Evolutionary conservation across 2,329 filamentous ascomycete genomes (phyloP).

Genomic region (Fusarium ramigenum): DNA sequence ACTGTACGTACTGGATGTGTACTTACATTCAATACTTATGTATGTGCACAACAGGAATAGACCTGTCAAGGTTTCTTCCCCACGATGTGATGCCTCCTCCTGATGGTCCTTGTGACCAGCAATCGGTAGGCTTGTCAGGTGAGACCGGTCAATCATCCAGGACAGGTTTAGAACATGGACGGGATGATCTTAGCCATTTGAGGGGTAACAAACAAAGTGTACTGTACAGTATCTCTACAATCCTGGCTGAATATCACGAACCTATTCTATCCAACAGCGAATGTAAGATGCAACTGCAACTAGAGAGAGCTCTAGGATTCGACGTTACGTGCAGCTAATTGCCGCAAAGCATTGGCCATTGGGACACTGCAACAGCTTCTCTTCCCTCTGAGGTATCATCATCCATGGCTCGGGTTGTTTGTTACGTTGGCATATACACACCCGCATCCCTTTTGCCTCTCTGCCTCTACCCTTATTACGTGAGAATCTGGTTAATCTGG

Average conservation of each 20-base stretch:
- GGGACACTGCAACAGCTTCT: not conserved
- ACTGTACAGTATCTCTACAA: not conserved
- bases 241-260: slow-evolving; percentile 9
- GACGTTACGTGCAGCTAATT: slow-evolving; percentile 20
- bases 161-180: slow-evolving; percentile 18
- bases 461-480: slow-evolving; percentile 20
- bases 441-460: slow-evolving; percentile 14
- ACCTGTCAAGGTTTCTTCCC: slow-evolving; percentile 1
- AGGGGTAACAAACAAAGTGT: slow-evolving; percentile 20
- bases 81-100: slow-evolving; percentile 6
- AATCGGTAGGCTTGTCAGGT: slow-evolving; percentile 31
- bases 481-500: slow-evolving; percentile 32
- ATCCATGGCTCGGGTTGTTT: not conserved
- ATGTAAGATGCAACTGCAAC: not conserved
- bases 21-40: not conserved
- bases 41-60: not conserved
- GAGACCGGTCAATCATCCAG: slow-evolving; percentile 27
- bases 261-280: not conserved
- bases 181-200: slow-evolving; percentile 31
- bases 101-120: slow-evolving; percentile 5
- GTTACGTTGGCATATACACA: slow-evolving; percentile 13
- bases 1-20: not conserved
- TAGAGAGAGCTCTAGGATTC: not conserved
- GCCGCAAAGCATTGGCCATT: slow-evolving; percentile 3
- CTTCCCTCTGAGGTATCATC: slow-evolving; percentile 7